These are phyloP conservation scores for Mycena amicta DNA, from an alignment of 768 basidiomycete genomes.

Conservation along the genomic window DNA sequence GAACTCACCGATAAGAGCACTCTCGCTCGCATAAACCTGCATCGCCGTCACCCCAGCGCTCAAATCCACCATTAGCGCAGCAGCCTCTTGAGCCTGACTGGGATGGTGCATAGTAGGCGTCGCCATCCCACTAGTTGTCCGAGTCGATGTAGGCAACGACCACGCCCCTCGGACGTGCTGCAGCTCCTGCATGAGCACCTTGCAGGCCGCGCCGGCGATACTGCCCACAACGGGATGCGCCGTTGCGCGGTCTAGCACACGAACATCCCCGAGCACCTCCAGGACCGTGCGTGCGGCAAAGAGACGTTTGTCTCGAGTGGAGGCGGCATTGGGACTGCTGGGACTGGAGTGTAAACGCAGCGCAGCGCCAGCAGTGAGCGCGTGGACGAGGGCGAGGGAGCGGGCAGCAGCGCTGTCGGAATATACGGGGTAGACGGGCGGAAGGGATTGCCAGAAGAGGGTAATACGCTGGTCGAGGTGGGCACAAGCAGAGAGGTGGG, in stretches of 20 bases:
- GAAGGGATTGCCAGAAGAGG: constrained; percentile 13
- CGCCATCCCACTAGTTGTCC: no score
- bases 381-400: constrained; percentile 14
- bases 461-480: constrained; percentile 15
- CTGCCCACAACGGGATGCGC: constrained; percentile 19
- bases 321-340: not conserved
- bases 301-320: constrained; percentile 1
- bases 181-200: constrained; percentile 3
- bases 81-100: not conserved
- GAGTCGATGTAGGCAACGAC: no score
- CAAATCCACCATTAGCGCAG: not conserved
- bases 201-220: constrained; percentile 2
- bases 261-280: constrained; percentile 5
- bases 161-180: not conserved
- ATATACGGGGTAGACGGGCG: constrained; percentile 14
- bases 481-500: constrained; percentile 2
- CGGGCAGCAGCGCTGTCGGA: not conserved
- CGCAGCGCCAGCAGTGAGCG: constrained; percentile 17
- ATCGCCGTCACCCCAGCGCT: constrained; percentile 6
- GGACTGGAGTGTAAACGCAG: constrained; percentile 12
- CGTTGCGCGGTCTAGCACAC: not conserved
- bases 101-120: not conserved
- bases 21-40: constrained; percentile 5
- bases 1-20: constrained; percentile 10
- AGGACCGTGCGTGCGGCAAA: constrained; percentile 19